These are phyloP conservation scores for Fraxinus angustifolia DNA, from an alignment of 305 asterid species.

Conservation along the genomic window DNA sequence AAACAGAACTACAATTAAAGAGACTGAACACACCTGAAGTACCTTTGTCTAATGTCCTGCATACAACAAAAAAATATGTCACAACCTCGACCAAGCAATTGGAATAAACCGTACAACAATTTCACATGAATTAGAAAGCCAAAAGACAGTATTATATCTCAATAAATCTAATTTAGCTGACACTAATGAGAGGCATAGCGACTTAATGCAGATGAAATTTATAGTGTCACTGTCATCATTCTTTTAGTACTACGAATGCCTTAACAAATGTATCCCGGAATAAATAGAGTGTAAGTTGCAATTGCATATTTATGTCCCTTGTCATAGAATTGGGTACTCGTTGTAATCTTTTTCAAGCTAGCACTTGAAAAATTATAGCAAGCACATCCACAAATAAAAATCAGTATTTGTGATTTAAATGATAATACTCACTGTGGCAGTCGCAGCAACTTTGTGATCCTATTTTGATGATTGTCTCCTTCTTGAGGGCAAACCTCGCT, in stretches of 20 bases:
- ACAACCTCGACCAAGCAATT: slow-evolving; percentile 16
- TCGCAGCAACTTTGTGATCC: slow-evolving; percentile 69
- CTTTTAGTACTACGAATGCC: neutral
- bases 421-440: slow-evolving; percentile 66
- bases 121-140: slow-evolving; percentile 14
- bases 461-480: slow-evolving; percentile 57
- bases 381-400: neutral
- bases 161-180: slow-evolving; percentile 1
- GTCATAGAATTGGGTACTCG: neutral
- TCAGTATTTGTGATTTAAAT: neutral
- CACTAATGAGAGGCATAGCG: neutral
- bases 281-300: neutral
- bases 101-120: neutral
- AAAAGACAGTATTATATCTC: neutral
- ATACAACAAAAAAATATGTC: slow-evolving; percentile 20
- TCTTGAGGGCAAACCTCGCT: slow-evolving; percentile 81
- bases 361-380: neutral
- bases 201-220: neutral
- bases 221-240: neutral
- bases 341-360: neutral
- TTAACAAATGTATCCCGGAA: neutral
- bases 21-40: slow-evolving; percentile 53
- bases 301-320: neutral
- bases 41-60: slow-evolving; percentile 73
- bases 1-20: slow-evolving; percentile 10